These are phyloP conservation scores for Sordariomycetes sp. DNA, from an alignment of 2,329 filamentous ascomycete genomes.

Conservation along the genomic window DNA sequence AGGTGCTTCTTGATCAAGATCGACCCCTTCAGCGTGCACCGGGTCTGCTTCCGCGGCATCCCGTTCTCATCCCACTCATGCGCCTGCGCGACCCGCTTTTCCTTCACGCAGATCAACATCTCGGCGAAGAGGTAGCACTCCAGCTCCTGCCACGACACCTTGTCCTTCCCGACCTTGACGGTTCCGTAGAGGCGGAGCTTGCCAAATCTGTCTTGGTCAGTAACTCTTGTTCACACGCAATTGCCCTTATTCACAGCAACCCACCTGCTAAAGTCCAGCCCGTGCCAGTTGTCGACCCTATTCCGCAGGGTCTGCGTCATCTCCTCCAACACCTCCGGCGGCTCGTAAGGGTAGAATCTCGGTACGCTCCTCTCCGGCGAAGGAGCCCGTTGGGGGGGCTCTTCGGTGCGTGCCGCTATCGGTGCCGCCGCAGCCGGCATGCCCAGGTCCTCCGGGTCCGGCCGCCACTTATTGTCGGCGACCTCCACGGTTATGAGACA, in stretches of 20 bases:
- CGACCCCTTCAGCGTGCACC: conserved; percentile 89
- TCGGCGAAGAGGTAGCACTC: conserved; percentile 96
- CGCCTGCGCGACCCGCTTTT: conserved; percentile 62
- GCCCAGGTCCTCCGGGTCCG: conserved; percentile 72
- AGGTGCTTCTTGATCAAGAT: conserved; percentile 98
- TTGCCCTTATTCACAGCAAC: conserved; percentile 12
- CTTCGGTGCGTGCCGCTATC: conserved; percentile 34
- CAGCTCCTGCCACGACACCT: conserved; percentile 91
- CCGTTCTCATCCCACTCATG: conserved; percentile 58
- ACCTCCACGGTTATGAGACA: conserved; percentile 93
- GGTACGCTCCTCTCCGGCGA: conserved; percentile 49
- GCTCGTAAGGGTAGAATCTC: conserved; percentile 61
- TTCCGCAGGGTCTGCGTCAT: conserved; percentile 75
- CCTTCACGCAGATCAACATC: conserved; percentile 99
- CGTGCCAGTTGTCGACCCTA: conserved; percentile 98
- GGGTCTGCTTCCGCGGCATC: conserved; percentile 51
- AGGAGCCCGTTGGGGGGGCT: conserved; percentile 42
- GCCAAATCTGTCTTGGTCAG: conserved; percentile 57
- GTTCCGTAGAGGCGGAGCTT: conserved; percentile 84
- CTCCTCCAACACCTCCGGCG: conserved; percentile 66
- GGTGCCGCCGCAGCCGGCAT: conserved; percentile 32
- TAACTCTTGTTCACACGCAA: conserved; percentile 5
- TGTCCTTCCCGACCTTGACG: conserved; percentile 90
- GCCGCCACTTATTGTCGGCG: conserved; percentile 80
- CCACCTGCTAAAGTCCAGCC: conserved; percentile 76